Conservation (phyloP, 352 stramenopile species). For the Globisporangium cederbergense region DNA sequence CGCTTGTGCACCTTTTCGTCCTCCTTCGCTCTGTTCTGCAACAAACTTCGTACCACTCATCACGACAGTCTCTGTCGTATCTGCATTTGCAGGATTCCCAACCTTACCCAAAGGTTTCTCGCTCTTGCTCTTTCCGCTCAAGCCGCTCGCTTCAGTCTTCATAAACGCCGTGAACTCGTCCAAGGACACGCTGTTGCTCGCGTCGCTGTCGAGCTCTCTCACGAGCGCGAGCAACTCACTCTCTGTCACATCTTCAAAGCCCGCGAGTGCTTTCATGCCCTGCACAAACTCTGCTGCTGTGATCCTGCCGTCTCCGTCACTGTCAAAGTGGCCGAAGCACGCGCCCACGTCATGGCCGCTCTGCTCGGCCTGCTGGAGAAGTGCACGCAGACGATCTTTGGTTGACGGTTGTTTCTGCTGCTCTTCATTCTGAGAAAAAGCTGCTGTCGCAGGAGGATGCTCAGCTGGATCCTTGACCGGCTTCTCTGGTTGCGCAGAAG, state of each 20-base stretch:
- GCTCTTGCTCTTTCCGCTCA: background rate
- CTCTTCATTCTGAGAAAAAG: background rate
- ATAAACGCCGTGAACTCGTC: constrained; percentile 54
- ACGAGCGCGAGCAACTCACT: constrained; percentile 40
- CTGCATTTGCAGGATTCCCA: background rate
- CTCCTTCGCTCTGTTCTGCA: background rate
- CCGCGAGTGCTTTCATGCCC: constrained; percentile 43
- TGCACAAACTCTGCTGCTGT: constrained; percentile 49
- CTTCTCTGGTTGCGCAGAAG: background rate
- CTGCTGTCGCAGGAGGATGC: background rate
- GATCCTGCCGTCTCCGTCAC: constrained; percentile 52
- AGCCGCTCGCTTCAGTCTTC: background rate
- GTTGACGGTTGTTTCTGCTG: background rate
- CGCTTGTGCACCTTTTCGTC: background rate
- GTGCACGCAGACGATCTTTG: constrained; percentile 16
- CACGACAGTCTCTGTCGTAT: background rate
- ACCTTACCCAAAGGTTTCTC: background rate
- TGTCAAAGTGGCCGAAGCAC: constrained; percentile 76
- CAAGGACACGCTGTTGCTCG: constrained; percentile 54
- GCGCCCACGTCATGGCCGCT: constrained; percentile 44
- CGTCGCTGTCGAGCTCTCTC: constrained; percentile 40
- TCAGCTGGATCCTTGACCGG: background rate
- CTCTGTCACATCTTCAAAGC: constrained; percentile 39
- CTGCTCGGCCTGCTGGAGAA: constrained; percentile 35
- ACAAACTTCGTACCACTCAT: background rate